A percentile compares a stretch with the other conserved stretches of the same genome.
phyloP scores from a whole-genome alignment of 495 filamentous ascomycete species.

The Zalerion maritima region DNA sequence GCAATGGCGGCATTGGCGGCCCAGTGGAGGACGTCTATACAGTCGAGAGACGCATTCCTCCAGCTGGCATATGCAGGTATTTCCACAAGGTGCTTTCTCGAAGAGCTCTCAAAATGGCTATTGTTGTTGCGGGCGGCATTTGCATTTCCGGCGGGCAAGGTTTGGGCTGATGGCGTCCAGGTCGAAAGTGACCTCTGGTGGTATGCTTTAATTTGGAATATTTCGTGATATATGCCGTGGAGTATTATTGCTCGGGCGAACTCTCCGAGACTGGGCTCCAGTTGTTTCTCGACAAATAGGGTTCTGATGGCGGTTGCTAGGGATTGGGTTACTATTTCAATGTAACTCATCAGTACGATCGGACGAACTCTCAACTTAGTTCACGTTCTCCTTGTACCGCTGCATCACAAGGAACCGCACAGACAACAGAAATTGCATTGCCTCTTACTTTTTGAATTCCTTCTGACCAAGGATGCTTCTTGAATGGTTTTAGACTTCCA shows the following conservation, averaged over 20 bases:
- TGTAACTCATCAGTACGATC: no score
- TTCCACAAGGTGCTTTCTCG: constrained; percentile 36
- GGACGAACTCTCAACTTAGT: constrained; percentile 4
- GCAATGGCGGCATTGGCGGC: constrained; percentile 32
- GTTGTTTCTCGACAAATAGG: constrained; percentile 34
- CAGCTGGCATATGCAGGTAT: constrained; percentile 37
- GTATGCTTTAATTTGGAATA: constrained; percentile 37
- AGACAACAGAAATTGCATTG: no score
- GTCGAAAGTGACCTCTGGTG: constrained; percentile 30
- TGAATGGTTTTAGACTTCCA: constrained; percentile 29
- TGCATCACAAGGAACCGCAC: no score
- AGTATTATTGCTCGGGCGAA: constrained; percentile 33
- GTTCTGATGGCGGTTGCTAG: constrained; percentile 29
- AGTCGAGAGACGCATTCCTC: constrained; percentile 41
- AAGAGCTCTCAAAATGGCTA: no score
- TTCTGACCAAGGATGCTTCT: constrained; percentile 26
- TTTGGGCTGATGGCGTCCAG: constrained; percentile 34
- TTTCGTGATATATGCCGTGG: constrained; percentile 34
- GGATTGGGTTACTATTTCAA: constrained; percentile 22
- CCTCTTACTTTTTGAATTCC: no score
- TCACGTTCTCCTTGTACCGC: constrained; percentile 10
- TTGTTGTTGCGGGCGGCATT: constrained; percentile 26
- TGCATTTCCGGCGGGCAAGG: constrained; percentile 23
- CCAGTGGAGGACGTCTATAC: constrained; percentile 41
- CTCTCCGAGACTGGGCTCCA: constrained; percentile 27